These are phyloP conservation scores for Crithidia brevicula DNA, from an alignment of 208 protist genomes.

Conservation along the genomic window DNA sequence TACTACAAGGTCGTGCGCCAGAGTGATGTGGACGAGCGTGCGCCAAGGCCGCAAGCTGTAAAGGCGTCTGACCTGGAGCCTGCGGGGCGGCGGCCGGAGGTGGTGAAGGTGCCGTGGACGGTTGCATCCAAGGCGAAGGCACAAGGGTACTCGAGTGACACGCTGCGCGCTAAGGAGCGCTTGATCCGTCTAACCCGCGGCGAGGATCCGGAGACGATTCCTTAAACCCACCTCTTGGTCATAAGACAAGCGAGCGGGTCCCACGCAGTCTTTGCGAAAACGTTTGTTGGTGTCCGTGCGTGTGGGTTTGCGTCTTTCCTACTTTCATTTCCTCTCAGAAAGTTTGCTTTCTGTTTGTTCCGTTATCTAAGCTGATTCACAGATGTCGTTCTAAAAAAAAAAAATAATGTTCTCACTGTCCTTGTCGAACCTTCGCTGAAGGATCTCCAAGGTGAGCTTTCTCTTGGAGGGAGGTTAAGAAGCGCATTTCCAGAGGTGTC, in stretches of 20 bases:
- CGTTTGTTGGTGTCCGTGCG: too few relatives aligned
- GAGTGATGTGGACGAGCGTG: constrained; percentile 55
- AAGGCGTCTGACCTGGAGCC: constrained; percentile 61
- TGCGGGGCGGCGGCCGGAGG: constrained; percentile 32
- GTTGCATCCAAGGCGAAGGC: constrained; percentile 70
- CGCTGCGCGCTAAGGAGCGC: constrained; percentile 82
- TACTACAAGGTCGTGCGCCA: constrained; percentile 82
- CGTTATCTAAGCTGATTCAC: too few relatives aligned
- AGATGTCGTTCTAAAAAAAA: too few relatives aligned
- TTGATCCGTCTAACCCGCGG: constrained; percentile 85
- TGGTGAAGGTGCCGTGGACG: constrained; percentile 89
- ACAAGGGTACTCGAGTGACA: constrained; percentile 73
- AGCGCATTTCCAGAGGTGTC: too few relatives aligned
- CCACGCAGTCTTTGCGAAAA: not conserved
- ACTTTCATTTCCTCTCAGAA: too few relatives aligned
- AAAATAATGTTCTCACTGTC: too few relatives aligned
- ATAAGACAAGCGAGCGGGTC: too few relatives aligned
- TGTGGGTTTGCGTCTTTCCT: not conserved
- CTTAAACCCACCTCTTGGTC: too few relatives aligned
- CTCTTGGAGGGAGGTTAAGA: too few relatives aligned
- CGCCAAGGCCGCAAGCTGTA: constrained; percentile 61
- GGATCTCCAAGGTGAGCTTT: too few relatives aligned
- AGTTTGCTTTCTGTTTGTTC: too few relatives aligned
- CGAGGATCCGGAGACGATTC: constrained; percentile 85
- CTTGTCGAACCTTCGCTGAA: too few relatives aligned